Conservation (phyloP, 768 basidiomycete genomes). For the Pleurotus platypus region DNA sequence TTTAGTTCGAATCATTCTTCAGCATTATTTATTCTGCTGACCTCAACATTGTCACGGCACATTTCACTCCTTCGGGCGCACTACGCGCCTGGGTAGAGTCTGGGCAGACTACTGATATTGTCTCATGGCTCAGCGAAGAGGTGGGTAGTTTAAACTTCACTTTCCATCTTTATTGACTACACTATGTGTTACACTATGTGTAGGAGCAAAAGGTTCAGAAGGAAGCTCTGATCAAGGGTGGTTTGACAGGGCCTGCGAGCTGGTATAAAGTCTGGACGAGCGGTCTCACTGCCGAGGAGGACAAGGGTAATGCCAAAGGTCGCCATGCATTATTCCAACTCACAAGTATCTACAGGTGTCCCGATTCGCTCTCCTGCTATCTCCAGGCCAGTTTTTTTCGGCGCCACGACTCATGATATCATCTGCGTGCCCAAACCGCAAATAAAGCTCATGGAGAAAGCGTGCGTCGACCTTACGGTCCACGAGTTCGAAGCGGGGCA, state of each 20-base stretch:
- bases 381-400: constrained; percentile 32
- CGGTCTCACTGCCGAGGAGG: constrained; percentile 25
- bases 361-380: constrained; percentile 22
- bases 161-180: not conserved
- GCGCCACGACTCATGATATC: constrained; percentile 25
- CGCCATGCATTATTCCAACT: not conserved
- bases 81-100: constrained; percentile 29
- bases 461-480: constrained; percentile 25
- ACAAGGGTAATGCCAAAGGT: constrained; percentile 20
- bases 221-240: constrained; percentile 19
- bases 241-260: constrained; percentile 25
- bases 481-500: constrained; percentile 35
- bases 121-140: constrained; percentile 9
- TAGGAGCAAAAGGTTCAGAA: constrained; percentile 22
- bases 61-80: constrained; percentile 32
- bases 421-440: constrained; percentile 18
- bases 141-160: not conserved
- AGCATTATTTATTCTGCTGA: constrained; percentile 26
- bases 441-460: constrained; percentile 9
- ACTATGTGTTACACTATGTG: no score
- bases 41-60: constrained; percentile 28
- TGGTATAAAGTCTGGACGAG: constrained; percentile 23
- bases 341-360: constrained; percentile 13
- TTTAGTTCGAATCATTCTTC: constrained; percentile 37
- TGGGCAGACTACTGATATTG: constrained; percentile 21